A percentile compares a stretch with the other conserved stretches of the same genome.
Conservation (phyloP, 768 basidiomycete species). For the Boletellus ananiceps region DNA sequence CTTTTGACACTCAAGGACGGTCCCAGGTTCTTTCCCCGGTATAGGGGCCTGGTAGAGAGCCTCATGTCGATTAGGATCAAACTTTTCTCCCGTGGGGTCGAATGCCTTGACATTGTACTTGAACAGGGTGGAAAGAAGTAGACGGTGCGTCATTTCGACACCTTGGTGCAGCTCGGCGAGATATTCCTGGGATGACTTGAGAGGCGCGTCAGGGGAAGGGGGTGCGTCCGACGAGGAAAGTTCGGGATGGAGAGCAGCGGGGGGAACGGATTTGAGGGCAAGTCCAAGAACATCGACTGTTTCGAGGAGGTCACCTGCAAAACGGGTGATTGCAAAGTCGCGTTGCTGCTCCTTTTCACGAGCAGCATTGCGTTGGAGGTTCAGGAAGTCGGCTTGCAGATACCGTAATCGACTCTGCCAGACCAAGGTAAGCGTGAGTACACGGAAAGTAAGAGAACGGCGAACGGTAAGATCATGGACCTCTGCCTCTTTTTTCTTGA, state of each 20-base stretch:
- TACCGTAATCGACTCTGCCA: constrained; percentile 82
- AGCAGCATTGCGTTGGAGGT: constrained; percentile 86
- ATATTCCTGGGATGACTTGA: constrained; percentile 54
- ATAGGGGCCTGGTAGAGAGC: constrained; percentile 92
- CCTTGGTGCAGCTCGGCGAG: constrained; percentile 76
- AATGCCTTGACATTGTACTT: constrained; percentile 90
- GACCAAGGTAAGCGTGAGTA: constrained; percentile 3
- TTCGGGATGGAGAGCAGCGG: constrained; percentile 37
- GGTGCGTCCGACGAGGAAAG: constrained; percentile 24
- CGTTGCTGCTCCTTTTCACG: constrained; percentile 89
- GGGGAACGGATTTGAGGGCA: constrained; percentile 76
- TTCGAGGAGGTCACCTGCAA: constrained; percentile 85
- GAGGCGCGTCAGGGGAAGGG: constrained; percentile 28
- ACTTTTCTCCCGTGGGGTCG: constrained; percentile 87
- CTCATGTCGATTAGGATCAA: constrained; percentile 95
- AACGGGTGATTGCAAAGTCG: constrained; percentile 89
- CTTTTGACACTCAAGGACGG: constrained; percentile 88
- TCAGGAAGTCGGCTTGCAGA: constrained; percentile 92
- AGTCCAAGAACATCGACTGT: constrained; percentile 87
- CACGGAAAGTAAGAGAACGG: constrained; percentile 5
- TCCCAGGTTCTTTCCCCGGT: constrained; percentile 85
- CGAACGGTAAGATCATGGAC: constrained; percentile 82
- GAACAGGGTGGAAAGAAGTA: constrained; percentile 83
- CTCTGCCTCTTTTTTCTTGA: constrained; percentile 79
- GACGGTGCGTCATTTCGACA: constrained; percentile 88